Base-by-base conservation (phyloP, 192 early-diverging fungal genomes). In the Dissophora ornata region DNA sequence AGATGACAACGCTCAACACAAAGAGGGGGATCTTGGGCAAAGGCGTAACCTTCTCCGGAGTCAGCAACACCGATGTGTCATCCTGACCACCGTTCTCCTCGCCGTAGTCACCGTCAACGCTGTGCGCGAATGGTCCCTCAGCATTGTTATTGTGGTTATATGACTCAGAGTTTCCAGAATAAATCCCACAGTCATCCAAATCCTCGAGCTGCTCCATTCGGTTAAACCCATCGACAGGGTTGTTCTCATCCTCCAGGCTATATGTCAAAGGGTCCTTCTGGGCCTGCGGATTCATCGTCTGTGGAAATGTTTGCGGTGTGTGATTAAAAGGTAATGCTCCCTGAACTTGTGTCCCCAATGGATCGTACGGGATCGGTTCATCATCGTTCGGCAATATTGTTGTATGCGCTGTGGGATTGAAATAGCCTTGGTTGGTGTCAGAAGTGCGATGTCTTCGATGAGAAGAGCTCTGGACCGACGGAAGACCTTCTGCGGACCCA, bases 1-100 rank as follows among this genome's bases (percentile, higher is more conserved):
- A 79, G 30, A 81, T 71, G 38, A 68, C 67, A 29, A 75, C 38
- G 62, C 64, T 64, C 12, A 80, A 56, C 33, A 87, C 81, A 55
- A 81, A 71, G 32, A 82, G 50, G 34, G 67, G 71, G 45, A 68
- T 46, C 48, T 69, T 82, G 11, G 73, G 80, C 32, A 78, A 52
- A 13, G 73, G 71, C 11, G 67, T 77, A 38, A 52, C 51, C 48
- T 41, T 56, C 21, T 47, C 48, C 30, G 32, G 64, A 24, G 36
- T 34, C 28, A 36, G 19, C 40, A 57, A 13, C 47, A 30, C 24
- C 9, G 58, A 48, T 19, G 21, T 49, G 51, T 70, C 42, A 22
- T 56, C 66, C 16, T 45, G 55, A 52, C 19, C 7, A 26, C n/a
- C 36, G 18, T 9, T 50, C 60, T 11, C 24, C 16, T 25, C 24